Evolutionary conservation across 305 asterid species (phyloP).

Genomic region (Plantago rigida): DNA sequence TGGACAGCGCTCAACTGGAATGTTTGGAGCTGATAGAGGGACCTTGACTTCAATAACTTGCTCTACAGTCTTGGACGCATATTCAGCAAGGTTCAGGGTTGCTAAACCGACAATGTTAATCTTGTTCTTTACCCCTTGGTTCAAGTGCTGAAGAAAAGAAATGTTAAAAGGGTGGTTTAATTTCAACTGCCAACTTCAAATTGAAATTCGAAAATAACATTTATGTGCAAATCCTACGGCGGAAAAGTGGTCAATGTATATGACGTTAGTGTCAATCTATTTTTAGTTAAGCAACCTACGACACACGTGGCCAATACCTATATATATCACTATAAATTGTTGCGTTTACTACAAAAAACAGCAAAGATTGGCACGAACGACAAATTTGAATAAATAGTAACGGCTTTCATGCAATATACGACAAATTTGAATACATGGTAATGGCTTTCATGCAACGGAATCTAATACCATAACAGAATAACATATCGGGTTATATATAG

Average conservation of each 20-base stretch:
- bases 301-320: constrained; percentile 7
- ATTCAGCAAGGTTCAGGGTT: constrained; percentile 66
- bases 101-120: constrained; percentile 51
- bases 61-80: constrained; percentile 51
- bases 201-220: neutral
- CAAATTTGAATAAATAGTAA: constrained; percentile 8
- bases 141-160: constrained; percentile 38
- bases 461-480: constrained; percentile 1
- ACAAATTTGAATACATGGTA: constrained; percentile 10
- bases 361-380: constrained; percentile 1
- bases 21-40: constrained; percentile 51
- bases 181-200: neutral
- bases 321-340: constrained; percentile 4
- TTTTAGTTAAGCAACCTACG: constrained; percentile 8
- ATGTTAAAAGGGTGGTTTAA: constrained; percentile 14
- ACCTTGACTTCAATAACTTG: constrained; percentile 43
- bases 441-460: neutral
- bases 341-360: neutral
- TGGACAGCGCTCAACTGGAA: constrained; percentile 38
- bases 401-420: neutral
- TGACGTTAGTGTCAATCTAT: neutral
- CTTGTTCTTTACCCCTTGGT: constrained; percentile 64
- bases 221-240: constrained; percentile 6
- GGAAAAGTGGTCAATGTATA: neutral
- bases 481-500: constrained; percentile 5